phyloP scores from a whole-genome alignment of 2,329 filamentous ascomycete species.

The Emmonsiellopsis sp. region DNA sequence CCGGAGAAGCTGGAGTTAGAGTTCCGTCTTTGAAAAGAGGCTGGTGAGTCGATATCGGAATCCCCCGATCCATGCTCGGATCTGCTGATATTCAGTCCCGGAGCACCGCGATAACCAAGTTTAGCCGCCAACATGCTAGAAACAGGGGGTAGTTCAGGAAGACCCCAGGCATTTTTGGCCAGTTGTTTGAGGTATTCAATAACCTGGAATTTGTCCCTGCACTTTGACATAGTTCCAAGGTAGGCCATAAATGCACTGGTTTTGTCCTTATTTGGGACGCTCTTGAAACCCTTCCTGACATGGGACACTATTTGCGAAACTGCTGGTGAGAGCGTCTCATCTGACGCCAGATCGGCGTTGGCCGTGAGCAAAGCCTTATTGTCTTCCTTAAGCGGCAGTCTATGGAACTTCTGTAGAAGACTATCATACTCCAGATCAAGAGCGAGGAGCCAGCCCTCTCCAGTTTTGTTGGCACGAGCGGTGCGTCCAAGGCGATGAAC shows the following conservation, averaged over 20 bases:
- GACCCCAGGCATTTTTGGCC: constrained; percentile 30
- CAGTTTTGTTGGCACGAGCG: constrained; percentile 55
- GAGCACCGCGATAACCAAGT: background rate
- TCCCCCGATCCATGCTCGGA: too few relatives aligned
- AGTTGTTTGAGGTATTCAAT: constrained; percentile 18
- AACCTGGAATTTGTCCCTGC: background rate
- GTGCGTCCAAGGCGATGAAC: constrained; percentile 72
- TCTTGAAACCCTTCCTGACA: constrained; percentile 28
- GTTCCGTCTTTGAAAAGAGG: too few relatives aligned
- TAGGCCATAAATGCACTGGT: constrained; percentile 48
- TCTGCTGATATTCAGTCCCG: background rate
- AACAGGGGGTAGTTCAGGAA: constrained; percentile 15
- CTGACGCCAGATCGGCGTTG: constrained; percentile 25
- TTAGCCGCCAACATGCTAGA: background rate
- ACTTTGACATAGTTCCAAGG: constrained; percentile 23
- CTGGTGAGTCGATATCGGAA: too few relatives aligned
- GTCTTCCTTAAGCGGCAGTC: constrained; percentile 45
- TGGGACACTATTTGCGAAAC: constrained; percentile 14
- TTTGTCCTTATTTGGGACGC: constrained; percentile 25
- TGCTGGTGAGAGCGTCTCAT: constrained; percentile 11
- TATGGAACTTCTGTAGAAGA: constrained; percentile 44
- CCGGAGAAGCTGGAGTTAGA: too few relatives aligned
- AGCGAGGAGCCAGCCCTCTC: constrained; percentile 54
- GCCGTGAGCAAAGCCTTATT: constrained; percentile 36
- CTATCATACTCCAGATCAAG: constrained; percentile 40